Conservation (phyloP, 2,329 filamentous ascomycete species). For the Atkinsonella texensis region DNA sequence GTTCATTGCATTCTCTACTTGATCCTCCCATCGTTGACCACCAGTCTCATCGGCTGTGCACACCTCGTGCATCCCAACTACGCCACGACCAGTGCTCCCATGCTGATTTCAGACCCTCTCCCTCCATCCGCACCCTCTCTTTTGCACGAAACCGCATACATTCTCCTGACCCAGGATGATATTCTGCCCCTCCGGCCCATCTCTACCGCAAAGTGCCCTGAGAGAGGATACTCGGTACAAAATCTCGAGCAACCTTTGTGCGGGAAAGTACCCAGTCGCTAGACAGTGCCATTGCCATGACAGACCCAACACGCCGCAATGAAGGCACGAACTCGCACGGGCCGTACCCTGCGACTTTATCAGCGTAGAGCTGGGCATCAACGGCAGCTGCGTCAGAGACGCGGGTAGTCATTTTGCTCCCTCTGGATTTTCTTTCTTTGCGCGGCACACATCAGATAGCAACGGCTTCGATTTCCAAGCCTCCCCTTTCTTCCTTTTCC, state of each 20-base stretch:
- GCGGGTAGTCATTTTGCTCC: no score
- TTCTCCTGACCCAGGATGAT: conserved; percentile 17
- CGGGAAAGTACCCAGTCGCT: conserved; percentile 14
- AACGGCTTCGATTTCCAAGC: no score
- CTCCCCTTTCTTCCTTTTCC: no score
- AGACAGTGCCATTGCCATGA: conserved; percentile 6
- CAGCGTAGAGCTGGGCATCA: no score
- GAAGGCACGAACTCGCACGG: no score
- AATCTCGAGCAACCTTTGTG: conserved; percentile 15
- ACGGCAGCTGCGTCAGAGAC: no score
- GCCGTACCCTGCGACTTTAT: no score
- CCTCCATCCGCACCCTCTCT: conserved; percentile 11
- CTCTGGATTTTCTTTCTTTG: no score
- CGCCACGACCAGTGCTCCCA: conserved; percentile 11
- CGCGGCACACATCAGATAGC: no score
- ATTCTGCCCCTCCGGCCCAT: conserved; percentile 20
- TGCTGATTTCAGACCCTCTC: conserved; percentile 12
- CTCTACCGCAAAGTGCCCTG: conserved; percentile 19
- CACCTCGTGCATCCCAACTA: no score
- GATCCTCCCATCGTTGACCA: conserved; percentile 11
- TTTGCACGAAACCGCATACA: conserved; percentile 22
- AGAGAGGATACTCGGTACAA: conserved; percentile 18
- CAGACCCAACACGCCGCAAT: no score
- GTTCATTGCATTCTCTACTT: neutral
- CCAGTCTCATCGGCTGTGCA: conserved; percentile 14